Evolutionary conservation across 176 grass and related monocot species (phyloP).

Genomic region (Pontederia crassipes): DNA sequence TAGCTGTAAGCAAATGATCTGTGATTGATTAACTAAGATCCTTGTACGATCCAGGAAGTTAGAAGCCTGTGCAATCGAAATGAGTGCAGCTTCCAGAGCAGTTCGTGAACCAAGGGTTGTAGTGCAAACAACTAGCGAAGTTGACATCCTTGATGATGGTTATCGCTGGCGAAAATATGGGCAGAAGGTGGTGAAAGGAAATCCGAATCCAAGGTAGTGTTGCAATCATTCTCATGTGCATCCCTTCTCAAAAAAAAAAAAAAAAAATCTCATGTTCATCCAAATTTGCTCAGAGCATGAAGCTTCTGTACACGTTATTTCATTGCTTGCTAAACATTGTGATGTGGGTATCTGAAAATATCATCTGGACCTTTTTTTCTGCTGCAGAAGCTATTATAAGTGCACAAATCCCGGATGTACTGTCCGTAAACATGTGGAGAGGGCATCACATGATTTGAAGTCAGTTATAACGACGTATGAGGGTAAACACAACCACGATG

Average conservation of each 20-base stretch:
- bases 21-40: background rate
- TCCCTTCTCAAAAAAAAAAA: too few species aligned
- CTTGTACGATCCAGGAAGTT: slow-evolving; percentile 43
- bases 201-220: slow-evolving; percentile 54
- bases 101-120: slow-evolving; percentile 54
- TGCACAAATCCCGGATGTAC: slow-evolving; percentile 50
- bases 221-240: background rate
- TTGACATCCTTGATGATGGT: slow-evolving; percentile 63
- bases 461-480: slow-evolving; percentile 71
- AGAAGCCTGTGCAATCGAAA: slow-evolving; percentile 41
- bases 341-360: background rate
- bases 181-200: slow-evolving; percentile 72
- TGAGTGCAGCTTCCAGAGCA: slow-evolving; percentile 34
- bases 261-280: too few species aligned
- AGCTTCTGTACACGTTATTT: background rate
- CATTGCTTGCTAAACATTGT: background rate
- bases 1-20: background rate
- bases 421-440: slow-evolving; percentile 66
- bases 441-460: slow-evolving; percentile 57
- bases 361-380: background rate
- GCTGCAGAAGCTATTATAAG: slow-evolving; percentile 71
- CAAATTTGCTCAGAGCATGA: background rate
- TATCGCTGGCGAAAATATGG: slow-evolving; percentile 84
- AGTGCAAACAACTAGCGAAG: slow-evolving; percentile 60
- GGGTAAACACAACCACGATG: slow-evolving; percentile 72